Evolutionary conservation across 768 basidiomycete genomes (phyloP), one percentile per base, ranked within the genome.

Genomic region (Phaffia australis): DNA sequence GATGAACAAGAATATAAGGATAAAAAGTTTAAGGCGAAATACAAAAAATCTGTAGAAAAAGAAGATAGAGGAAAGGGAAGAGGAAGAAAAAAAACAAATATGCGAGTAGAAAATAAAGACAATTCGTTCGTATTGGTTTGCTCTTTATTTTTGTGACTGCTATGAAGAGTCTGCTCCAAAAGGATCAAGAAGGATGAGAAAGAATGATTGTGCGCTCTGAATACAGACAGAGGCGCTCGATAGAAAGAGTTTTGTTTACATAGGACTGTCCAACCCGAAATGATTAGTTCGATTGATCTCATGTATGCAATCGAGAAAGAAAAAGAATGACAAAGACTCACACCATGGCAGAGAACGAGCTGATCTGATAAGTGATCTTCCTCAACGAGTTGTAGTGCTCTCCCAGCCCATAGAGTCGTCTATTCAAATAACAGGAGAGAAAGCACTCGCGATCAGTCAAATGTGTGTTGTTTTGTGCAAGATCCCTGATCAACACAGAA

Each of bases 401-500:
- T 71, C 94, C 94, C 8, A 97, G 81, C 4, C 93, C 94, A 77
- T 94, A 98, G 84, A 94, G 86, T 70, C 85, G 82, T 4, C 60
- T 61, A 48, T 16, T 23, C 18, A 1, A 21, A 14, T 25, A 2
- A 25, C n/a, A 27, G 59, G 25, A 42, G 35, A 48, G 58, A 14
- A 46, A 25, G 6, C 3, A 27, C 11, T 5, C 27, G 59, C 27
- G 16, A 11, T 14, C 9, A 32, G 57, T 35, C 11, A 58, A 46
- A n/a, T 5, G 35, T 5, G 6, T 11, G 35, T 42, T 42, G 35
- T 42, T 42, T 42, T 42, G 35, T 11, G 35, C 35, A 11, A 42
- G 11, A 42, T 42, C 11, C 35, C 35, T 42, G 27, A 29, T 6
- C 23, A 35, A n/a, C 4, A 19, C 16, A 32, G 14, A 47, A 25